Percentiles rank a stretch among this genome's conserved stretches.
phyloP scores from a whole-genome alignment of 257 asterid genomes.

The Thymus quinquecostatus region DNA sequence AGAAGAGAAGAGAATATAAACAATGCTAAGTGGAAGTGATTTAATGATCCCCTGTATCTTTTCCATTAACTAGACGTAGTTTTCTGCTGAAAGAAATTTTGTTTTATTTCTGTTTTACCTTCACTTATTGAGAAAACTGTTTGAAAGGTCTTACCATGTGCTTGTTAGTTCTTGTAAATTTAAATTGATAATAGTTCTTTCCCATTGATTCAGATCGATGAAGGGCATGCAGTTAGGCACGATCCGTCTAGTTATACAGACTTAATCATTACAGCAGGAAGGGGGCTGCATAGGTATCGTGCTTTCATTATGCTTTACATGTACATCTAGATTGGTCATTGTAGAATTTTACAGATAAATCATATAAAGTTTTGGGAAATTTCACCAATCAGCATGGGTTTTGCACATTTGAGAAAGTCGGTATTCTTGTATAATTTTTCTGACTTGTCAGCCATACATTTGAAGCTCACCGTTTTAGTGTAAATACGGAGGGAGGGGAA shows the following conservation, averaged over 20 bases:
- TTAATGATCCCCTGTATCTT: conserved; percentile 8
- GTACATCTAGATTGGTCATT: conserved; percentile 11
- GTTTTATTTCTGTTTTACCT: conserved; percentile 19
- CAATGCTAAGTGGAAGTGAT: background rate
- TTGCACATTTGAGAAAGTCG: conserved; percentile 13
- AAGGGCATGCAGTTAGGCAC: conserved; percentile 53
- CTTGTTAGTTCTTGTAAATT: conserved; percentile 15
- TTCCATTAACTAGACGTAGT: background rate
- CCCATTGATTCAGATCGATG: conserved; percentile 62
- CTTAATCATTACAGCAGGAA: conserved; percentile 57
- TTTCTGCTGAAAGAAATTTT: background rate
- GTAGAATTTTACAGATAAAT: background rate
- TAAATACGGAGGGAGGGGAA: conserved; percentile 1
- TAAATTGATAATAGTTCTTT: conserved; percentile 22
- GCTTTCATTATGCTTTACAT: conserved; percentile 30
- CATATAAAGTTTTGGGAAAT: background rate
- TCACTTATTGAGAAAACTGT: conserved; percentile 27
- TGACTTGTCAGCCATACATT: too few relatives aligned
- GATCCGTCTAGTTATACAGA: conserved; percentile 59
- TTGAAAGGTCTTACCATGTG: conserved; percentile 25
- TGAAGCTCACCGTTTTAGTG: background rate
- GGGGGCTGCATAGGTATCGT: conserved; percentile 78
- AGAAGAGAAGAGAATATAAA: background rate
- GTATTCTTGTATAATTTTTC: background rate
- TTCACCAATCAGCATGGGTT: background rate